Percentiles rank a stretch among this genome's conserved stretches.
Conservation (phyloP, 768 basidiomycete species). For the Leccinum imitatum region DNA sequence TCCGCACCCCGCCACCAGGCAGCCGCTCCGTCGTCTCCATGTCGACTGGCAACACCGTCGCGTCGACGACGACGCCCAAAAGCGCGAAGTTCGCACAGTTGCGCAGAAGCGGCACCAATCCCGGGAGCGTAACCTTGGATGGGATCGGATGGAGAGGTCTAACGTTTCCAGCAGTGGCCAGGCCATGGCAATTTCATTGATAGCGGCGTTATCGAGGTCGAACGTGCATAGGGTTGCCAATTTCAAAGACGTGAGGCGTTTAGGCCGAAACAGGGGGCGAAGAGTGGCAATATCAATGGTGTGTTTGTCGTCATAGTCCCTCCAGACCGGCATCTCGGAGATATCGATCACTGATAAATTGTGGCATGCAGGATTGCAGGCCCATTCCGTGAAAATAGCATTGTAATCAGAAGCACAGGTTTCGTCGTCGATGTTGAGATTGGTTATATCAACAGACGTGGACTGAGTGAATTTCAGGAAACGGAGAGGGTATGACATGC, state of each 20-base stretch:
- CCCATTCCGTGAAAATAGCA: slow-evolving; percentile 25
- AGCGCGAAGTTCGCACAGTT: slow-evolving; percentile 26
- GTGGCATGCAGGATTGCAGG: slow-evolving; percentile 21
- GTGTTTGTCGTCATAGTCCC: slow-evolving; percentile 31
- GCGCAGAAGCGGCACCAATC: slow-evolving; percentile 22
- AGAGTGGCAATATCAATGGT: slow-evolving; percentile 26
- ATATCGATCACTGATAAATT: slow-evolving; percentile 29
- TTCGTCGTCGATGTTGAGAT: slow-evolving; percentile 34
- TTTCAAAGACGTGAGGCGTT: slow-evolving; percentile 22
- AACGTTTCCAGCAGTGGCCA: slow-evolving; percentile 30
- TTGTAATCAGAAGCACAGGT: slow-evolving; percentile 26
- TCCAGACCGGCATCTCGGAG: slow-evolving; percentile 31
- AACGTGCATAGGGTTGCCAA: slow-evolving; percentile 30
- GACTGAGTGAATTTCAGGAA: slow-evolving; percentile 29
- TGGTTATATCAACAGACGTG: slow-evolving; percentile 29
- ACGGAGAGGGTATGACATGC: slow-evolving; percentile 22
- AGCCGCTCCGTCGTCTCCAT: slow-evolving; percentile 5
- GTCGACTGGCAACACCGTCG: slow-evolving; percentile 17
- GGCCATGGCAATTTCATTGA: slow-evolving; percentile 27
- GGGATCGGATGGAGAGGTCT: slow-evolving; percentile 29
- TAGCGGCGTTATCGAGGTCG: slow-evolving; percentile 23
- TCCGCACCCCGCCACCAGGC: slow-evolving; percentile 22
- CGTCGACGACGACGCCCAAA: slow-evolving; percentile 29
- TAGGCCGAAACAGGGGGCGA: slow-evolving; percentile 28
- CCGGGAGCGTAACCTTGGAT: slow-evolving; percentile 26